These are phyloP conservation scores for Torulaspora delbrueckii DNA, from an alignment of 805 yeast species.

Conservation along the genomic window DNA sequence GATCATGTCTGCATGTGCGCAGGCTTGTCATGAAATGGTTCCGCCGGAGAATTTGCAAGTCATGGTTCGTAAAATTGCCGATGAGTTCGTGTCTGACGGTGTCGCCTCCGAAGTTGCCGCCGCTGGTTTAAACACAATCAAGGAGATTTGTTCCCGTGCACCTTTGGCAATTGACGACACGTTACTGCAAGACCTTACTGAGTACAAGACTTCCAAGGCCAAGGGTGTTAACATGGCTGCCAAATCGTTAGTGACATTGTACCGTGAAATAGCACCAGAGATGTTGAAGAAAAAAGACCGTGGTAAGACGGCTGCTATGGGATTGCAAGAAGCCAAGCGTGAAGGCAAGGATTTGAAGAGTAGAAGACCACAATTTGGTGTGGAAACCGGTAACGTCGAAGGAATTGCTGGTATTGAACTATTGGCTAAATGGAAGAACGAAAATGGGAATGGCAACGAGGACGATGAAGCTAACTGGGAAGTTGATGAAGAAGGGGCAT, in stretches of 20 bases:
- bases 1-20: conserved; percentile 95
- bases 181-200: conserved; percentile 81
- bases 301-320: conserved; percentile 89
- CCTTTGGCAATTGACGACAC: conserved; percentile 91
- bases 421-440: conserved; percentile 68
- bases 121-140: conserved; percentile 92
- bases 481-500: conserved; percentile 43
- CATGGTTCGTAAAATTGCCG: conserved; percentile 87
- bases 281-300: conserved; percentile 87
- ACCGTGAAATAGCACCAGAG: conserved; percentile 94
- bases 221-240: conserved; percentile 96
- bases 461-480: conserved; percentile 62
- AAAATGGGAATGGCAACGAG: conserved; percentile 50
- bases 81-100: conserved; percentile 97
- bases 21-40: conserved; percentile 91
- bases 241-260: conserved; percentile 73
- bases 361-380: conserved; percentile 61
- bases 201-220: conserved; percentile 87
- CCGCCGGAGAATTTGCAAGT: conserved; percentile 88
- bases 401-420: conserved; percentile 90
- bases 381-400: conserved; percentile 55
- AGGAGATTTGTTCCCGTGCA: conserved; percentile 89
- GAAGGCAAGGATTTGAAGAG: conserved; percentile 32
- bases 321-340: conserved; percentile 57
- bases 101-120: conserved; percentile 97